Evolutionary conservation across 768 basidiomycete genomes (phyloP), one percentile per base, ranked within the genome.

Genomic region (Tephrocybe sp.): DNA sequence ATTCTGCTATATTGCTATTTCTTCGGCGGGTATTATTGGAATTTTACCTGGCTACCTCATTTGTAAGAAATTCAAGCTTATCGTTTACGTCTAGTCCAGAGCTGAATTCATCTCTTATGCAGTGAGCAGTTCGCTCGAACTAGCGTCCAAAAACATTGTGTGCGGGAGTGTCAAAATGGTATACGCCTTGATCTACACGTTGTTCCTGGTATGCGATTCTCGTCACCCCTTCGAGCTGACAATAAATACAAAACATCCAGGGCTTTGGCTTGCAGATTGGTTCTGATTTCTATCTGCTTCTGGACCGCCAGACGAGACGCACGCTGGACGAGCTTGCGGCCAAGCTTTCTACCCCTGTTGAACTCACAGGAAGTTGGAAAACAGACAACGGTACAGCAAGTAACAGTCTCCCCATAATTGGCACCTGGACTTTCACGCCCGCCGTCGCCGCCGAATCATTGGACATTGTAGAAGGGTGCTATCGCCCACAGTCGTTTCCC

Each of bases 1-100:
- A 44, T 96, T 97, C 68, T 97, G 93, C 65, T 97, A 95, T 63
- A 87, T 90, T 2, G 89, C 94, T 3, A 87, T 96, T 52, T 93
- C 93, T 0, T 92, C 90, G 7, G 78, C 91, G 45, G 85, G 84
- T 20, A 89, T 95, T 49, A 89, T 95, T 30, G 84, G 89, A 33
- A 92, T 96, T 53, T 77, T 95, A 39, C 92, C 92, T n/a, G 92
- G 90, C 1, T 94, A 87, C 67, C 76, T 91, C 44, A 89, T 92
- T 52, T 65, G 89, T 89, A 63, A 52, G 85, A 70, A 10, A 39
- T 35, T 38, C 26, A 7, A 26, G 26, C 32, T 31, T 6, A 13
- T 23, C 32, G n/a, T 23, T 46, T 35, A 19, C 32, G 45, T 23
- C 26, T 9, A 16, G 23, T 20, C 32, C 39, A 43, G 33, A 45